Evolutionary conservation across 805 yeast species (phyloP).

Genomic region (Starmerella etchellsii): DNA sequence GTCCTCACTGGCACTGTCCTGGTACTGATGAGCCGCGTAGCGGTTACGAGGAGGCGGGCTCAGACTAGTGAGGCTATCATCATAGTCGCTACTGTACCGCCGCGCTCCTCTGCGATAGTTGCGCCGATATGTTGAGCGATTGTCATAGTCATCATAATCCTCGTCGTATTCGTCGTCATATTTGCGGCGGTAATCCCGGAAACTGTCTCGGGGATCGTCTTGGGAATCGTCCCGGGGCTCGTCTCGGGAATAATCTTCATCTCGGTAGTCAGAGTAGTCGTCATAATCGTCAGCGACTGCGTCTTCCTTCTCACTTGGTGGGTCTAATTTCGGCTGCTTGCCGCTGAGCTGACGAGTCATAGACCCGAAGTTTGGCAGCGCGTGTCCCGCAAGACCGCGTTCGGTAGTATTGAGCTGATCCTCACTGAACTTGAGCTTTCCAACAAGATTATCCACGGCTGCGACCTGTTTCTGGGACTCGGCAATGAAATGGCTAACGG

Average conservation of each 20-base stretch:
- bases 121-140: too few species aligned
- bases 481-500: slow-evolving; percentile 61
- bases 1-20: not conserved
- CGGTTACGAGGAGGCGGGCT: not conserved
- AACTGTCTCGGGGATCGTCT: not conserved
- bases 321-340: slow-evolving; percentile 7
- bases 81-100: not conserved
- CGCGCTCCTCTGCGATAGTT: too few species aligned
- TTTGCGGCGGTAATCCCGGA: not conserved
- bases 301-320: not conserved
- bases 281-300: not conserved
- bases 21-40: not conserved
- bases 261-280: not conserved
- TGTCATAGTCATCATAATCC: not conserved
- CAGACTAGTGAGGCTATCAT: not conserved
- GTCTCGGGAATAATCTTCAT: not conserved
- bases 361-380: slow-evolving; percentile 64
- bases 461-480: slow-evolving; percentile 41
- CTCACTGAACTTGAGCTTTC: slow-evolving; percentile 47
- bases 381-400: slow-evolving; percentile 44
- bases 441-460: slow-evolving; percentile 48
- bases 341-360: slow-evolving; percentile 33
- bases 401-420: slow-evolving; percentile 61
- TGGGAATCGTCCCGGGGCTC: not conserved
- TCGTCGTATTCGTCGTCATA: not conserved